Conservation (phyloP, 2,329 filamentous ascomycete genomes). For the Penicillium sp. region DNA sequence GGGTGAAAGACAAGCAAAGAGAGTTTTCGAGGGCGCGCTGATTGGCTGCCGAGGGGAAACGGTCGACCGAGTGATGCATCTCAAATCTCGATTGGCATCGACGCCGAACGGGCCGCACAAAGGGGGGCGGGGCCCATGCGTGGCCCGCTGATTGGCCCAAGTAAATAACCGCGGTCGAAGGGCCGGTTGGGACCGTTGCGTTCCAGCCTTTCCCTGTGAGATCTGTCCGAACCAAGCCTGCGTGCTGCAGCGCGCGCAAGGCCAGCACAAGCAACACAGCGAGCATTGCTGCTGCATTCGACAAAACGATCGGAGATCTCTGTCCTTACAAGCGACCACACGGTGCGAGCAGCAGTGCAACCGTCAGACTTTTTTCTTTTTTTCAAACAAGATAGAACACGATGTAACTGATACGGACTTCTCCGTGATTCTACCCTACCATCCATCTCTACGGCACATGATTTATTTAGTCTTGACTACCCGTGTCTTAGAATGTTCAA, state of each 20-base stretch:
- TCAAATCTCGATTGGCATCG: slow-evolving; percentile 10
- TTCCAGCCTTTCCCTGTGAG: neutral
- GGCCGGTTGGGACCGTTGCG: neutral
- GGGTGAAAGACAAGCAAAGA: neutral
- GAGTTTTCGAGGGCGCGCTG: neutral
- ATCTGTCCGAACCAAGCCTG: neutral
- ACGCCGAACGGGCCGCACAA: slow-evolving; percentile 8
- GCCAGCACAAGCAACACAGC: too few species aligned
- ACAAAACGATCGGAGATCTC: slow-evolving; percentile 8
- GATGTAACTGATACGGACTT: too few species aligned
- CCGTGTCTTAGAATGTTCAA: too few species aligned
- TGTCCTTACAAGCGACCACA: too few species aligned
- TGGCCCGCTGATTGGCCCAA: neutral
- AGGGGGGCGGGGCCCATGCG: neutral
- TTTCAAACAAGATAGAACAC: too few species aligned
- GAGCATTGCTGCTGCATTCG: neutral
- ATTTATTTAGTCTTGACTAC: too few species aligned
- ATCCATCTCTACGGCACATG: too few species aligned
- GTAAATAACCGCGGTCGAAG: neutral
- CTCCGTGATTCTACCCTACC: too few species aligned
- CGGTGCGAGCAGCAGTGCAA: too few species aligned
- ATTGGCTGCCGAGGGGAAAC: neutral
- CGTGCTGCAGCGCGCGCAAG: too few species aligned
- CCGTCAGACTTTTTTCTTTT: too few species aligned
- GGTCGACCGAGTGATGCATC: slow-evolving; percentile 8